Evolutionary conservation across 805 yeast genomes (phyloP).

Genomic region (Yueomyces sp.): DNA sequence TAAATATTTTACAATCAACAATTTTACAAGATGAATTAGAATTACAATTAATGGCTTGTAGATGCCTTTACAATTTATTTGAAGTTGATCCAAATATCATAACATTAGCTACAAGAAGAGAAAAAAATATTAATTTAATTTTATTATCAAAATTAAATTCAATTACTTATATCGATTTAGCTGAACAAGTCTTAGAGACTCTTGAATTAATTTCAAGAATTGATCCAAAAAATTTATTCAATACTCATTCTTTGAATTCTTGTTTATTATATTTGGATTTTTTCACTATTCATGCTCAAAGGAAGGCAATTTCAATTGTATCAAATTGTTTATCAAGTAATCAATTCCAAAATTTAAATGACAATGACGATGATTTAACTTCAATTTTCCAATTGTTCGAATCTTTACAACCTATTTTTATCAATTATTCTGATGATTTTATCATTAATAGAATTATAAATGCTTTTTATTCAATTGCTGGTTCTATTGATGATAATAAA

Average conservation of each 20-base stretch:
- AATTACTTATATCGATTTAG: slow-evolving; percentile 75
- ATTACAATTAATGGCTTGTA: slow-evolving; percentile 68
- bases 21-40: slow-evolving; percentile 52
- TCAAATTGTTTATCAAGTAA: slow-evolving; percentile 35
- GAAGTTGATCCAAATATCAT: slow-evolving; percentile 61
- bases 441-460: slow-evolving; percentile 12
- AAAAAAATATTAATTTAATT: slow-evolving; percentile 51
- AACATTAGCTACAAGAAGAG: slow-evolving; percentile 36
- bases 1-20: slow-evolving; percentile 46
- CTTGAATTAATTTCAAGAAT: slow-evolving; percentile 52
- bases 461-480: slow-evolving; percentile 11
- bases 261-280: slow-evolving; percentile 72
- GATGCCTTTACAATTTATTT: slow-evolving; percentile 69
- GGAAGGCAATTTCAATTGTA: slow-evolving; percentile 62
- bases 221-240: slow-evolving; percentile 37
- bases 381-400: slow-evolving; percentile 28
- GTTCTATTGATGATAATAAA: slow-evolving; percentile 4
- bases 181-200: slow-evolving; percentile 79
- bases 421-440: slow-evolving; percentile 37
- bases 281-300: slow-evolving; percentile 77
- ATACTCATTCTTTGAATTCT: slow-evolving; percentile 42
- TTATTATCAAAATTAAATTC: slow-evolving; percentile 56
- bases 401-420: slow-evolving; percentile 38
- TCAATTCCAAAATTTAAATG: background rate
- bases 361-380: background rate